A percentile compares a stretch with the other conserved stretches of the same genome.
These are phyloP conservation scores for Candida labiduridarum DNA, from an alignment of 1,139 yeast genomes.

Conservation along the genomic window DNA sequence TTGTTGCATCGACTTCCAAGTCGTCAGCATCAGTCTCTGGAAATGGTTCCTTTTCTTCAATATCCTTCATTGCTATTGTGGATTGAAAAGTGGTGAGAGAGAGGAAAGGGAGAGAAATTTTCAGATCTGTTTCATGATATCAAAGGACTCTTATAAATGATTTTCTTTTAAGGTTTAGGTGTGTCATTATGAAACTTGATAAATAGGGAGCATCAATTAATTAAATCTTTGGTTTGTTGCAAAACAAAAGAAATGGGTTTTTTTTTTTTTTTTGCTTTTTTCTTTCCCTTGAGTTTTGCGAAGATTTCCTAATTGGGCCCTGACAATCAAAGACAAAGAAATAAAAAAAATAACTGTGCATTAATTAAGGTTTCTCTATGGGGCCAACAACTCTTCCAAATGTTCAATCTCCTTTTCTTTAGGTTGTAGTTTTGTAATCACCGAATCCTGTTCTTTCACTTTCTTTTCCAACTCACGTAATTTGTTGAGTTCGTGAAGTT, in stretches of 20 bases:
- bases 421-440: background rate
- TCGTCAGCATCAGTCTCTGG: background rate
- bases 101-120: background rate
- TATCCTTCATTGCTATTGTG: background rate
- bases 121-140: conserved; percentile 2
- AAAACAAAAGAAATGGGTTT: background rate
- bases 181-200: background rate
- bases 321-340: background rate
- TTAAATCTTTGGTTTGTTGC: background rate
- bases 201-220: too few relatives aligned
- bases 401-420: background rate
- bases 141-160: background rate
- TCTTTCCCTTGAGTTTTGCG: background rate
- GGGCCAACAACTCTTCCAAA: background rate
- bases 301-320: background rate
- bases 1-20: conserved; percentile 13
- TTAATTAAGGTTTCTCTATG: background rate
- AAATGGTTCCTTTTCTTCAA: background rate
- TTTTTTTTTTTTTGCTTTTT: background rate
- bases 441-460: background rate
- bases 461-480: background rate
- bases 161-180: background rate
- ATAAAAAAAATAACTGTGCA: background rate
- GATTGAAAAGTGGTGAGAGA: background rate
- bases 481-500: conserved; percentile 1